Conservation (phyloP, 2,329 filamentous ascomycete species). For the Mariannaea sp. region DNA sequence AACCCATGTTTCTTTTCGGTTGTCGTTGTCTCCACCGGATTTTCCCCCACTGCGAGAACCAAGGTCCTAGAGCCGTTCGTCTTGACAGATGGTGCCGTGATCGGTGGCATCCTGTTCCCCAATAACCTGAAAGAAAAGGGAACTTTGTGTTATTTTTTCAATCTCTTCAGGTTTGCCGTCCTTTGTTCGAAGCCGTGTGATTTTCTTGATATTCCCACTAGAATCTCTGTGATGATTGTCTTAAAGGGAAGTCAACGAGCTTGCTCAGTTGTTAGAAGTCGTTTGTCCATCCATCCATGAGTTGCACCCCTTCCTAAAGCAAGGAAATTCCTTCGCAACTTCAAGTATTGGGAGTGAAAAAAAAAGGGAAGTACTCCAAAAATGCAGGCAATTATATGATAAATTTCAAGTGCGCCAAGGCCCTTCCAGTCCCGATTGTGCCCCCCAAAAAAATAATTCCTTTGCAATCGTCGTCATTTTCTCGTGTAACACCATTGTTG, state of each 20-base stretch:
- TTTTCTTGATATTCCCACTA: no score
- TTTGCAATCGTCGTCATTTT: conserved; percentile 11
- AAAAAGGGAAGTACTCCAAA: conserved; percentile 14
- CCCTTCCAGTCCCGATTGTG: conserved; percentile 12
- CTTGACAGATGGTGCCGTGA: no score
- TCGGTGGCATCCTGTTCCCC: no score
- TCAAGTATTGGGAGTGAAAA: conserved; percentile 1
- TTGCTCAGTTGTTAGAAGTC: neutral
- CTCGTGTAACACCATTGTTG: conserved; percentile 1
- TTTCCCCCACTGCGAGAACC: no score
- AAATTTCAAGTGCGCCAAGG: conserved; percentile 16
- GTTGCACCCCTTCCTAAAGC: neutral
- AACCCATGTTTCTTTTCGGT: conserved; percentile 27
- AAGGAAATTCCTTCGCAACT: neutral
- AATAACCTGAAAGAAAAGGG: no score
- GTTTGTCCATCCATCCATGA: neutral
- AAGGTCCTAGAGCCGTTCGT: no score
- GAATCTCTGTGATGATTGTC: neutral
- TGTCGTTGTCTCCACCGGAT: conserved; percentile 1
- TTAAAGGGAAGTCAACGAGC: neutral
- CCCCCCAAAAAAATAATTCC: no score
- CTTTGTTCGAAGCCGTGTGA: no score
- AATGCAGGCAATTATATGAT: conserved; percentile 4
- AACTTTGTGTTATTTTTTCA: no score
- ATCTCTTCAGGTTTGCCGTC: no score